Percentiles rank a stretch among this genome's conserved stretches.
Conservation (phyloP, 2,329 filamentous ascomycete genomes). For the Claviceps maximensis region DNA sequence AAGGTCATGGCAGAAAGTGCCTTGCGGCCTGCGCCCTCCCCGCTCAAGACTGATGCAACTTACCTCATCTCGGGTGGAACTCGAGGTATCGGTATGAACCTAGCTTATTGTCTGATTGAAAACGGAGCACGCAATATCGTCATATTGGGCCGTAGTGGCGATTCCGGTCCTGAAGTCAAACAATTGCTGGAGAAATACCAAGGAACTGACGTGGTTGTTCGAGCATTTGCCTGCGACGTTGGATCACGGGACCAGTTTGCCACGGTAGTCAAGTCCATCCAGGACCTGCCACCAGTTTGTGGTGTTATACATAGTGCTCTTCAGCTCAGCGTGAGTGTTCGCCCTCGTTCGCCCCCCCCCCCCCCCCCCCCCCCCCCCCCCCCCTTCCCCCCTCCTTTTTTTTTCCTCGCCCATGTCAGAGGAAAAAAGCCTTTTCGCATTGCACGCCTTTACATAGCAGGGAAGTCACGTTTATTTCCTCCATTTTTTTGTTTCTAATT, state of each 20-base stretch:
- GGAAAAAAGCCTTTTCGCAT: no score
- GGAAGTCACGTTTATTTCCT: no score
- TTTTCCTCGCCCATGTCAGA: no score
- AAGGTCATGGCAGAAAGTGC: constrained; percentile 5
- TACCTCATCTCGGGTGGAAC: constrained; percentile 6
- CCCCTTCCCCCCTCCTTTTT: neutral
- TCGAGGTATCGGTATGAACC: constrained; percentile 2
- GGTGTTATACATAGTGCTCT: constrained; percentile 21
- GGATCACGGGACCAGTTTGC: constrained; percentile 14
- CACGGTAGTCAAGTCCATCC: constrained; percentile 1
- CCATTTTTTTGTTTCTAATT: no score
- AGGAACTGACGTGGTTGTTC: constrained; percentile 17
- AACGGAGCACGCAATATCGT: constrained; percentile 3
- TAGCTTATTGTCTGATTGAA: constrained; percentile 5
- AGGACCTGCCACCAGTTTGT: constrained; percentile 12
- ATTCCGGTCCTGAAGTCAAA: constrained; percentile 4
- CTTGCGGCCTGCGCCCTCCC: neutral
- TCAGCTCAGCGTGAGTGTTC: constrained; percentile 18
- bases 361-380: no score
- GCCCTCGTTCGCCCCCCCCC: neutral
- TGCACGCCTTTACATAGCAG: no score
- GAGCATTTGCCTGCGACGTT: constrained; percentile 26
- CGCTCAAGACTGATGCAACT: constrained; percentile 3
- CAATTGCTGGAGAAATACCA: constrained; percentile 2
- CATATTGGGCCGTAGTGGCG: constrained; percentile 1